Conservation (phyloP, 1,139 yeast species). For the Suhomyces ambrosiae region DNA sequence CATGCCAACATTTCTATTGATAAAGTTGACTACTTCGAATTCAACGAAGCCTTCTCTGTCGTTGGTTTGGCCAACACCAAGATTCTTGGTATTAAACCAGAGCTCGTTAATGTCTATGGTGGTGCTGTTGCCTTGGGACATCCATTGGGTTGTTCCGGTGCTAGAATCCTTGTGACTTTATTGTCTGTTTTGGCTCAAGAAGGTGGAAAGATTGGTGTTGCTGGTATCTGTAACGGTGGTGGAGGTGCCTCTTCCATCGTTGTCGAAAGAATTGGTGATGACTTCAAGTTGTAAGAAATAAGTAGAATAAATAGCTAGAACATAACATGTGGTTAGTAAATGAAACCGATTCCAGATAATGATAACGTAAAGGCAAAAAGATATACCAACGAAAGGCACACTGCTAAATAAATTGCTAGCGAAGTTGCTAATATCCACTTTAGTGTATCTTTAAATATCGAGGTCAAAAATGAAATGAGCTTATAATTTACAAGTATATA, state of each 20-base stretch:
- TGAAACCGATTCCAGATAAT: too few species aligned
- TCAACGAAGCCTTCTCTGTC: conserved; percentile 96
- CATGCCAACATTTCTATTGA: conserved; percentile 66
- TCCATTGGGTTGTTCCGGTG: conserved; percentile 97
- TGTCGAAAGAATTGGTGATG: conserved; percentile 50
- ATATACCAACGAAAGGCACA: too few species aligned
- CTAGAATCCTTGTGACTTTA: conserved; percentile 88
- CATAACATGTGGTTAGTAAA: too few species aligned
- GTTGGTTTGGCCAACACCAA: conserved; percentile 91
- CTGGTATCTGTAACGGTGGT: conserved; percentile 98
- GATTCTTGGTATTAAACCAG: conserved; percentile 62
- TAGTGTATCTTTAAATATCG: too few species aligned
- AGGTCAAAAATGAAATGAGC: too few species aligned
- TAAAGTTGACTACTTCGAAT: conserved; percentile 80
- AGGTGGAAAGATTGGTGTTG: conserved; percentile 87
- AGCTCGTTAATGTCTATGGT: conserved; percentile 89
- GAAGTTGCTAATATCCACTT: too few species aligned
- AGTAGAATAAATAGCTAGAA: neutral
- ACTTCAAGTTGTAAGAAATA: conserved; percentile 24
- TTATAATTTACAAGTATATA: too few species aligned
- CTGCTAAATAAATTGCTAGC: too few species aligned
- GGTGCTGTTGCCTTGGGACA: conserved; percentile 98
- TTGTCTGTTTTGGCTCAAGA: conserved; percentile 75
- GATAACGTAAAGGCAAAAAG: too few species aligned
- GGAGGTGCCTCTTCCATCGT: conserved; percentile 95